Conservation (phyloP, 2,329 filamentous ascomycete species). For the Cryphonectria carpinicola region DNA sequence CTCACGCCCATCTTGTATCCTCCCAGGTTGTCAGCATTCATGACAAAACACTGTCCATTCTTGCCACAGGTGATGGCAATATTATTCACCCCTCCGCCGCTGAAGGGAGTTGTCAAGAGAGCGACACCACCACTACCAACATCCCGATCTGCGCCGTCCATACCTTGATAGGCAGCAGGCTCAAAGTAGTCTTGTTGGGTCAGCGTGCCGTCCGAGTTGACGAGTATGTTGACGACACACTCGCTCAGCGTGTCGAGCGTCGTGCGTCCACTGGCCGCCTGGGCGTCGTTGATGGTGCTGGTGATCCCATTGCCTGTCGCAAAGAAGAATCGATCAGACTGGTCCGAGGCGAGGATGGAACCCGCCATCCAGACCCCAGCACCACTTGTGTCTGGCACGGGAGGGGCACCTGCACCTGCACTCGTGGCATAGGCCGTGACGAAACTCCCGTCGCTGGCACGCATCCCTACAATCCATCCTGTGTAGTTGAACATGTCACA, state of each 20-base stretch:
- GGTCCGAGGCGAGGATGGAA: slow-evolving; percentile 14
- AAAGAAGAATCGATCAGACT: slow-evolving; percentile 31
- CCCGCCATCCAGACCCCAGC: slow-evolving; percentile 18
- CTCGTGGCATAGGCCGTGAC: slow-evolving; percentile 13
- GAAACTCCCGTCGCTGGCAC: slow-evolving; percentile 37
- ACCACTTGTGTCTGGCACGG: slow-evolving; percentile 14
- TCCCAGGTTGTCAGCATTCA: slow-evolving; percentile 33
- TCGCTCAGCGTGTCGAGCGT: slow-evolving; percentile 46
- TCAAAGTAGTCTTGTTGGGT: slow-evolving; percentile 50
- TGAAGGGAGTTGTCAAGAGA: slow-evolving; percentile 32
- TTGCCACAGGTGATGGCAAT: slow-evolving; percentile 57
- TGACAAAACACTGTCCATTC: slow-evolving; percentile 50
- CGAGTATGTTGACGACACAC: slow-evolving; percentile 49
- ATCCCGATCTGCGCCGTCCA: slow-evolving; percentile 56
- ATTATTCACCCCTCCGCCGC: slow-evolving; percentile 8
- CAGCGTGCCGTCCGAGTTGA: slow-evolving; percentile 41
- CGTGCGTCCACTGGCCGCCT: slow-evolving; percentile 40
- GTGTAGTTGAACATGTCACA: slow-evolving; percentile 53
- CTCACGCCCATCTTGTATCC: slow-evolving; percentile 40
- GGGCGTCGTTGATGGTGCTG: slow-evolving; percentile 37
- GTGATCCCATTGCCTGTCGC: slow-evolving; percentile 39
- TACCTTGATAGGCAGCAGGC: slow-evolving; percentile 54
- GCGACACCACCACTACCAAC: slow-evolving; percentile 48
- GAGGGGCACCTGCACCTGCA: slow-evolving; percentile 25
- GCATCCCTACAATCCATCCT: slow-evolving; percentile 36